Conservation (phyloP, 306 rosid species). For the Trifolium subterraneum region DNA sequence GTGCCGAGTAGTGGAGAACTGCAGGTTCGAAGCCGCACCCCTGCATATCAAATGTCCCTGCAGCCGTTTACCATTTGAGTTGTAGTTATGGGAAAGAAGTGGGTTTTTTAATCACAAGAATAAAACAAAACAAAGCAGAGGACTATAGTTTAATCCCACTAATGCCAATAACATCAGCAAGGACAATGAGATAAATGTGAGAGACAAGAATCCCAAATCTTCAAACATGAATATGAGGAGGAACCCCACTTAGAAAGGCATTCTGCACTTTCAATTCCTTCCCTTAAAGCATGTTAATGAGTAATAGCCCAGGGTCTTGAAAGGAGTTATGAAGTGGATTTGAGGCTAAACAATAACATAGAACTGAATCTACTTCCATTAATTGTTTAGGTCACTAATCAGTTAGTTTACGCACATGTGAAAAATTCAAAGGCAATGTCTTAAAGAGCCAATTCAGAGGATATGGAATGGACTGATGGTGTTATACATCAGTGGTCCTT, state of each 20-base stretch:
- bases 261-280: not conserved
- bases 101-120: constrained; percentile 9
- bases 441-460: not conserved
- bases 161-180: not conserved
- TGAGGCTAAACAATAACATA: not conserved
- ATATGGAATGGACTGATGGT: too few relatives aligned
- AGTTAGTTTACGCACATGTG: not conserved
- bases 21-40: too few relatives aligned
- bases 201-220: not conserved
- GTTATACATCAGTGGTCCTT: too few relatives aligned
- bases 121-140: not conserved
- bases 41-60: too few relatives aligned
- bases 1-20: too few relatives aligned
- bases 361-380: constrained; percentile 3
- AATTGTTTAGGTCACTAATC: not conserved
- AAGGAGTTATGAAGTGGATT: not conserved
- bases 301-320: not conserved
- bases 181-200: not conserved
- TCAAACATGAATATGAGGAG: not conserved
- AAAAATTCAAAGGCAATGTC: not conserved
- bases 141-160: not conserved
- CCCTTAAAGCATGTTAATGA: not conserved
- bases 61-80: too few relatives aligned
- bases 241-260: not conserved
- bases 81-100: too few relatives aligned